Evolutionary conservation across 148 eudicot species (phyloP), one percentile per base, ranked within the genome.

Genomic region (Persicaria maculosa): DNA sequence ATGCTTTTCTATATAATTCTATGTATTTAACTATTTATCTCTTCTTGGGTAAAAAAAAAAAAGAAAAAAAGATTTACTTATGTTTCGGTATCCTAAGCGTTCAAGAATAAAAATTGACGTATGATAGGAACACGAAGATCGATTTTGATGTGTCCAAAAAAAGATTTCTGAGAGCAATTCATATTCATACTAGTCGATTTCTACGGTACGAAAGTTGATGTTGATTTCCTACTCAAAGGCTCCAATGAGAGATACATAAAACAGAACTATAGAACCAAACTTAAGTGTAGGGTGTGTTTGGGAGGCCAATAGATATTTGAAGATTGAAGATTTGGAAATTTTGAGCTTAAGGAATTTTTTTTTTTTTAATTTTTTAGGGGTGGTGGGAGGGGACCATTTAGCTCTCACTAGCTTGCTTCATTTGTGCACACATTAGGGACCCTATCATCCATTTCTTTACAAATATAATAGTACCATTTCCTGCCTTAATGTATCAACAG

Each of bases 381-480:
- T 15, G 73, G 9, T 16, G 74, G 47, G 74, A 55, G 54, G 72
- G 53, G 54, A 20, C 55, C 55, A 11, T 71, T 50, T n/a, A 31
- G 20, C n/a, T 25, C 68, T 62, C 68, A 31, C 68, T n/a, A 14
- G 46, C 53, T 64, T 77, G 57, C 76, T 44, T 71, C 54, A 61
- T 73, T 74, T 75, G 77, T 79, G 78, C 77, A 74, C 71, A 69
- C 72, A 73, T 73, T 73, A 53, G 54, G 75, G 75, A 73, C 40
- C 76, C 61, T 72, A 77, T 68, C 77, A 72, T 69, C 31, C 36
- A 74, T 74, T 71, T 77, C 45, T 71, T 74, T 71, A 70, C 50
- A 54, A 52, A 47, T 53, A 52, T 79, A 74, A 61, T 65, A 25
- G 78, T 77, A 70, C 75, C 53, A 73, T 76, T 76, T 72, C 44